Base-by-base conservation (phyloP, 1,284 basidiomycete species). In the Schizopora paradoxa region DNA sequence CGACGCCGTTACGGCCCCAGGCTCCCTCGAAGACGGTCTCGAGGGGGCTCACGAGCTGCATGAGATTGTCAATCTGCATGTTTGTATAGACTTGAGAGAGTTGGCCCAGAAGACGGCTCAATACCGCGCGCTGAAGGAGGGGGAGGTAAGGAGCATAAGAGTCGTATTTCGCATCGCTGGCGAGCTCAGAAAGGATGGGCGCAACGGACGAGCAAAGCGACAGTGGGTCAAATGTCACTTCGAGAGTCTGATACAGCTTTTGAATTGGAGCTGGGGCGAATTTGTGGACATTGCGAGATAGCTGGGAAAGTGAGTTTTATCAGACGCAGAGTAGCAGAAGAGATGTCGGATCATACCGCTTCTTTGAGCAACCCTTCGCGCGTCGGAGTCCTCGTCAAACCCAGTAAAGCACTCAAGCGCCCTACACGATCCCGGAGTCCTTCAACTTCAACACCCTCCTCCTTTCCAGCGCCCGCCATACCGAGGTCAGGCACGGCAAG, bases 401-500 rank as follows among this genome's bases (percentile, higher is more conserved):
- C 91, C 36, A 99, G 80, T 19, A 99, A 74, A 6, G 91, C 82
- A 22, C 92, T 87, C 44, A 99, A 73, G 25, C 91, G 76, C 29
- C 81, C 79, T 54, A 77, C 82, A 62, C 83, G 86, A n/a, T n/a
- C n/a, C n/a, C n/a, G n/a, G n/a, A n/a, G n/a, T 52, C 82, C 77
- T 61, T 86, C 88, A 41, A 76, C 73, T 58, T 90, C 86, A 36
- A 85, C 81, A 41, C 85, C 78, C 52, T 85, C 81, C 11, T 79
- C 77, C 5, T 74, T 67, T 4, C 86, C 88, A 37, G 98, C 88
- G n/a, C n/a, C n/a, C n/a, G n/a, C n/a, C n/a, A n/a, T n/a, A n/a
- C n/a, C n/a, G n/a, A n/a, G n/a, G n/a, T n/a, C n/a, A 10, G 95
- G 95, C 0, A 99, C 94, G 23, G 94, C 92, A 19, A 99, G 79